These are phyloP conservation scores for Aspergillus sp. DNA, from an alignment of 2,329 filamentous ascomycete species.

Conservation along the genomic window DNA sequence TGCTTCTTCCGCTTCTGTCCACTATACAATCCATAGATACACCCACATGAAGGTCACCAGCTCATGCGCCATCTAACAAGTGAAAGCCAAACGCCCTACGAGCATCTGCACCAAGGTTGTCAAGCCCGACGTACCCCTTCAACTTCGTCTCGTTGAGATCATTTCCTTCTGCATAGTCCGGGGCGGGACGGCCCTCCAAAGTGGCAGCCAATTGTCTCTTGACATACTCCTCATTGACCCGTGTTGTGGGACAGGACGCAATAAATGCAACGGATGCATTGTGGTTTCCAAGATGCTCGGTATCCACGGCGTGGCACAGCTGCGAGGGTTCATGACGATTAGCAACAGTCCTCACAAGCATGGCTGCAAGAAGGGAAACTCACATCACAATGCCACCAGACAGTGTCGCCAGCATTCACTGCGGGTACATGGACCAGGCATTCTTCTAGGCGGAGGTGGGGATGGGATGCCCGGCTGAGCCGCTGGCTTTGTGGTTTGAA, in stretches of 20 bases:
- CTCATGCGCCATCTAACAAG: neutral
- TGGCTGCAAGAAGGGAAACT: neutral
- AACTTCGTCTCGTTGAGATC: slow-evolving; percentile 4
- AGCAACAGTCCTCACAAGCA: neutral
- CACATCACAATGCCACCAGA: slow-evolving; percentile 8
- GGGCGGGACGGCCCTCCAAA: neutral
- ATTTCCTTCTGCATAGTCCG: slow-evolving; percentile 3
- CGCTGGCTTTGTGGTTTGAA: slow-evolving; percentile 5
- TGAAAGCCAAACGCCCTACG: slow-evolving; percentile 3
- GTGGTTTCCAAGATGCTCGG: slow-evolving; percentile 6
- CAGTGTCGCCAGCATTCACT: neutral
- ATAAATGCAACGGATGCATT: slow-evolving; percentile 5
- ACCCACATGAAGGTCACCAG: neutral
- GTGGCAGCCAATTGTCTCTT: neutral
- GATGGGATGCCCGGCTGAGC: slow-evolving; percentile 4
- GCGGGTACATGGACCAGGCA: slow-evolving; percentile 1
- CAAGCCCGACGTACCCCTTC: slow-evolving; percentile 5
- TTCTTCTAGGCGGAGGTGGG: slow-evolving; percentile 4
- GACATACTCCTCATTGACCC: slow-evolving; percentile 2
- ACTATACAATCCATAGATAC: neutral
- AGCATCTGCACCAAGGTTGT: neutral
- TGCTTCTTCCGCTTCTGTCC: too few relatives aligned
- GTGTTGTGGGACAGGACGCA: slow-evolving; percentile 1
- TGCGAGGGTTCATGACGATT: neutral
- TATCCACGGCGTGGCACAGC: slow-evolving; percentile 8